Evolutionary conservation across 148 eudicot genomes (phyloP), one percentile per base, ranked within the genome.

Genomic region (Polygonum aviculare): DNA sequence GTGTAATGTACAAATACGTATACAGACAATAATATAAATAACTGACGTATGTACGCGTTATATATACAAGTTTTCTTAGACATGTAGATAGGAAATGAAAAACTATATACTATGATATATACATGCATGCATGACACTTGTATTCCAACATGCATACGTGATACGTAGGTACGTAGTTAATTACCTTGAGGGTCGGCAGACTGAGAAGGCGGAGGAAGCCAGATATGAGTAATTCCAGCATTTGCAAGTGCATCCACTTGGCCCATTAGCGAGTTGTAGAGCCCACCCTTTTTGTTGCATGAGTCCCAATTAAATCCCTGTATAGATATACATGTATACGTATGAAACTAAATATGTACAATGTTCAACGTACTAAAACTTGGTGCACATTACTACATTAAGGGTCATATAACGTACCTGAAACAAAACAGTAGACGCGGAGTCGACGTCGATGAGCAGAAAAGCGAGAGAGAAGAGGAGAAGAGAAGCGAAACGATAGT

Each of bases 281-380:
- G 82, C 54, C 92, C 97, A 9, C 94, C 90, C 83, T 82, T 83
- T 22, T 84, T 86, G 75, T 67, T 67, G 72, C 87, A 67, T 3
- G 97, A 92, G 47, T 83, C 97, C 92, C 94, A 90, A 14, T 90
- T 92, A 69, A 92, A 92, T 5, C 94, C 97, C 97, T 92, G 31
- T 31, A 47, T 26, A 39, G 0, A 44, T 26, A 51, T n/a, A 50
- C 12, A 26, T 15, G 7, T 22, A 15, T 50, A 70, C 5, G 14
- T 21, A 49, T 40, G 44, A 40, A 65, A 62, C 12, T 1, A 26
- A 26, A 26, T 45, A 1, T 35, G 44, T 54, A 52, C 18, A 0
- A 52, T 52, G 4, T 26, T 26, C 2, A 7, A 12, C n/a, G n/a
- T n/a, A n/a, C 0, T 0, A 49, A 49, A 7, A 15, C 12, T 49